Base-by-base conservation (phyloP, 1,284 basidiomycete genomes). In the Bondarzewia mesenterica region DNA sequence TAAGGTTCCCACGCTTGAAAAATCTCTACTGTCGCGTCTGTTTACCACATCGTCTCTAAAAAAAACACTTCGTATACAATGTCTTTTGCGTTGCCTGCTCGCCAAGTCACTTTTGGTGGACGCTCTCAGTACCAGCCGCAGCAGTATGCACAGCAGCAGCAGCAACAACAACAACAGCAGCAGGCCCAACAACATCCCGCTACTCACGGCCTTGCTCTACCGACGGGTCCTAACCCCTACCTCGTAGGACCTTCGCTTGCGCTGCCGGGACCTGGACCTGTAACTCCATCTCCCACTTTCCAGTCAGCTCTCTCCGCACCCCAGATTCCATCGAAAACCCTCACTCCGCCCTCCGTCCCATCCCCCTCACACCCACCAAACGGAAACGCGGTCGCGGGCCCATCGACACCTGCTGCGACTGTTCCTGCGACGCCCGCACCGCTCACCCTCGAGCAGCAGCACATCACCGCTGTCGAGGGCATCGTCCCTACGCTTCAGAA, bases 401-500 rank as follows among this genome's bases (percentile, higher is more conserved):
- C 79, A 3, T 80, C 78, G 4, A 72, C 74, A 0, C 70, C 78
- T 12, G 69, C 74, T 8, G 62, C 72, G 10, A 55, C 72, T 1
- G 69, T 63, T 58, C 78, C 75, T 4, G 65, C 84, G 0, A 84
- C 85, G 0, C 82, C 86, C 14, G 77, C 57, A 1, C 82, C 87
- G 12, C 72, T 89, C 55, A 88, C 88, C 3, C 82, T 89, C 53
- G 88, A 90, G 64, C 88, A 90, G 56, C 86, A 90, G 58, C 86
- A 93, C 64, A 94, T 94, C 58, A 93, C 92, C 20, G 90, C 90
- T 42, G 93, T 95, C 22, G 89, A 94, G 65, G 93, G 93, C 49
- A 91, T 95, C 58, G 93, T 95, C 4, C 93, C 93, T 29, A 95
- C 92, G 5, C 77, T 96, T 47, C 93, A 95, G 77, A 99, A 99